A percentile compares a stretch with the other conserved stretches of the same genome.
These are phyloP conservation scores for Setaria italica DNA, from an alignment of 202 grass and related monocot genomes.

Conservation along the genomic window DNA sequence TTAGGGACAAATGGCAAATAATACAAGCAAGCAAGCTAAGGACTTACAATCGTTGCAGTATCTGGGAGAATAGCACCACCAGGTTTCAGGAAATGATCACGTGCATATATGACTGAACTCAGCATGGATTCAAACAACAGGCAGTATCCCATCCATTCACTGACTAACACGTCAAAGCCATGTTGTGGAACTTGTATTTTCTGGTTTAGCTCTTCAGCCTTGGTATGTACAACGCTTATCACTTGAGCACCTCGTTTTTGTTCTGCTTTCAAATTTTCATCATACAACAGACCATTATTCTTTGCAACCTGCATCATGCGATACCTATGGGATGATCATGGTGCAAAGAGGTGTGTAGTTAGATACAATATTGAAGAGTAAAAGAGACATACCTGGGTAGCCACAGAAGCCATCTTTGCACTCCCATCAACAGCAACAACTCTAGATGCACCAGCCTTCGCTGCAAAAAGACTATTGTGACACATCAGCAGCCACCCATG, in stretches of 20 bases:
- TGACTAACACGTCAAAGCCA: conserved; percentile 89
- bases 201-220: conserved; percentile 86
- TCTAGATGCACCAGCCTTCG: conserved; percentile 82
- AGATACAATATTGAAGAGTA: not conserved
- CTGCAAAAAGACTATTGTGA: conserved; percentile 87
- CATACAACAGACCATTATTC: conserved; percentile 69
- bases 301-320: conserved; percentile 72
- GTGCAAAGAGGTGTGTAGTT: not conserved
- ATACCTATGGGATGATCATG: conserved; percentile 16
- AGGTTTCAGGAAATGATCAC: conserved; percentile 91
- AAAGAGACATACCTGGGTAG: conserved; percentile 62
- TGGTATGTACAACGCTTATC: conserved; percentile 78
- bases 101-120: conserved; percentile 88
- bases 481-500: conserved; percentile 35
- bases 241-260: conserved; percentile 41
- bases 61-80: conserved; percentile 88
- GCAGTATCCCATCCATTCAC: conserved; percentile 99
- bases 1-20: not conserved
- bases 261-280: conserved; percentile 32
- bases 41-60: conserved; percentile 85
- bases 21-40: not conserved
- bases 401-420: conserved; percentile 84
- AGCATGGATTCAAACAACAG: conserved; percentile 96
- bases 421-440: conserved; percentile 93
- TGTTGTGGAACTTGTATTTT: conserved; percentile 58